Conservation (phyloP, 2,329 filamentous ascomycete genomes). For the Colletotrichum ledebouriae region DNA sequence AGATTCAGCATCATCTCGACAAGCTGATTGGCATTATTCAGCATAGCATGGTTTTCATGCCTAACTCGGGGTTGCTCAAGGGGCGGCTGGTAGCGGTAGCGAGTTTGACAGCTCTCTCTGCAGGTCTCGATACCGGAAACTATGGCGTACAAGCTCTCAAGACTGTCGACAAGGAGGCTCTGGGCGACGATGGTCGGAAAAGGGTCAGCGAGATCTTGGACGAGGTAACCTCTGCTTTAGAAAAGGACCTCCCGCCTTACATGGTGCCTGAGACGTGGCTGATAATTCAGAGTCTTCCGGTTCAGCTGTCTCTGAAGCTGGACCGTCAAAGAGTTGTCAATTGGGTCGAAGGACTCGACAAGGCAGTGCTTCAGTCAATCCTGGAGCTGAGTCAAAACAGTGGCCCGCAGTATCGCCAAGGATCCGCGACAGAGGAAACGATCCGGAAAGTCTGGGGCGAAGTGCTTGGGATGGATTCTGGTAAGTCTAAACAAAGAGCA, state of each 20-base stretch:
- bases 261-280: constrained; percentile 45
- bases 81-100: constrained; percentile 28
- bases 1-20: constrained; percentile 33
- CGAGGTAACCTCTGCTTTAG: neutral
- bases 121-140: neutral
- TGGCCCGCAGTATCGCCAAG: neutral
- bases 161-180: neutral
- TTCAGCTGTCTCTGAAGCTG: constrained; percentile 43
- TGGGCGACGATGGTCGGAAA: neutral
- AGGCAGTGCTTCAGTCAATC: neutral
- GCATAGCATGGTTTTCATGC: constrained; percentile 20
- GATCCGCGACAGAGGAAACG: constrained; percentile 8
- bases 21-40: neutral
- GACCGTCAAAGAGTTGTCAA: constrained; percentile 35
- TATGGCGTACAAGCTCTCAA: neutral
- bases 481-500: neutral
- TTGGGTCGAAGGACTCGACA: constrained; percentile 25
- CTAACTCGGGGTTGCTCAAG: neutral
- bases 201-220: neutral
- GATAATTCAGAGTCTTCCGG: constrained; percentile 41
- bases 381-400: neutral
- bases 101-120: neutral
- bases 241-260: constrained; percentile 40
- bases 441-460: constrained; percentile 51
- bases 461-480: constrained; percentile 52